Base-by-base conservation (phyloP, 2,329 filamentous ascomycete species). In the Fusarium ramigenum region DNA sequence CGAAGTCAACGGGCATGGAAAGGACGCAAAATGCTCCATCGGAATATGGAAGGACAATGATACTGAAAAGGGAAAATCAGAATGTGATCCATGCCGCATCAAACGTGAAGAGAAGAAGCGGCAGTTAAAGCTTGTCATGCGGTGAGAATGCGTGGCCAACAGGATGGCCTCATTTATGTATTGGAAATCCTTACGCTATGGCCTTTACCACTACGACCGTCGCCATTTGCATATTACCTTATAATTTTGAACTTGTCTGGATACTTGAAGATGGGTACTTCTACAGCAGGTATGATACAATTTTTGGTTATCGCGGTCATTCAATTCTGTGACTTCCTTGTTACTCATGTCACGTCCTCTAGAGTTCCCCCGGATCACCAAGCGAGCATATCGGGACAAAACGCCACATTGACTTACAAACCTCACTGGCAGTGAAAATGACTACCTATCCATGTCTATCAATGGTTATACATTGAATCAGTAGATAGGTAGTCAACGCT, bases 161-260 rank as follows among this genome's bases (percentile, higher is more conserved):
- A 34, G 12, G 9, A 23, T 10, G 12, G 11, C n/a, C 9, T 36
- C 2, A 2, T 25, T 19, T 19, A 6, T 15, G 1, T 19, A 21
- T 25, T 7, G 12, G 3, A 11, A 6, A 8, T 15, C 12, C 2
- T 9, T 7, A 19, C 18, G n/a, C 6, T 5, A 12, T 6, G n/a
- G n/a, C 2, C 11, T 15, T 12, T 5, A 10, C 23, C n/a, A 9
- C n/a, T 25, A 9, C 16, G 8, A 2, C 18, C 4, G 6, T 9
- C n/a, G 8, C 9, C 3, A 1, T 19, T 14, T 8, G 15, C 12
- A 25, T 10, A 2, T 10, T 10, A 25, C 1, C 1, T 19, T 7
- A 8, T 23, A 14, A 3, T 3, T 2, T 12, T 34, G 3, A 34
- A 3, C 0, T 11, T 34, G 1, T 15, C 10, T 32, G 1, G 5